Base-by-base conservation (phyloP, 2,329 filamentous ascomycete species). In the Venturia asperata region DNA sequence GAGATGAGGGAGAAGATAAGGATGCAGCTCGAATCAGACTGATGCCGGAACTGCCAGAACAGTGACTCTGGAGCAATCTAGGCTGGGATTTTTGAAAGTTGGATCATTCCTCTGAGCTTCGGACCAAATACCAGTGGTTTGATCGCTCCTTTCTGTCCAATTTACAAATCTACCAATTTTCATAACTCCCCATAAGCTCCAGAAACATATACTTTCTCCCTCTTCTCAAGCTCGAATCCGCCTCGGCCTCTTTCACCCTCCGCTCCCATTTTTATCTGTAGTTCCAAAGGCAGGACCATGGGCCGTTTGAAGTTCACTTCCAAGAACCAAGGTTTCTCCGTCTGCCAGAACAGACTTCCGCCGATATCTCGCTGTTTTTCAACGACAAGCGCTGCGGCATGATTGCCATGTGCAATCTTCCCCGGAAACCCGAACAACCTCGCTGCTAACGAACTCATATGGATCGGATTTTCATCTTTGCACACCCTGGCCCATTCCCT, bases 391-490 rank as follows among this genome's bases (percentile, higher is more conserved):
- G 52, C 52, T 3, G 19, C 52, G 27, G 37, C 52, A 58, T 58
- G 30, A 58, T 58, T 58, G 7, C 52, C 52, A 37, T 58, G 52
- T 27, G 52, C 30, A 21, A 37, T 37, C 6, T 37, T 58, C 1
- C 52, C 52, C 17, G 52, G 30, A 58, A 58, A 58, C 7, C 52
- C 52, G 4, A 58, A 58, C 10, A 37, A 34, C n/a, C 10, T 58
- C 30, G 52, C 52, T 37, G 52, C 52, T 17, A 58, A 5, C 15
- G 52, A 58, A n/a, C 30, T 37, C 52, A 58, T 58, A n/a, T 58
- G 52, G 19, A 58, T 58, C 17, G 52, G 52, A 58, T 58, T 58
- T 15, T 37, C 52, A 11, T 58, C 52, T 37, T 58, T 58, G 15
- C 52, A 58, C 1, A 58, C 52, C 7, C 15, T 56, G 10, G 30